A percentile compares a stretch with the other conserved stretches of the same genome.
phyloP scores from a whole-genome alignment of 2,329 filamentous ascomycete genomes.

The Penicillium janthinellum region DNA sequence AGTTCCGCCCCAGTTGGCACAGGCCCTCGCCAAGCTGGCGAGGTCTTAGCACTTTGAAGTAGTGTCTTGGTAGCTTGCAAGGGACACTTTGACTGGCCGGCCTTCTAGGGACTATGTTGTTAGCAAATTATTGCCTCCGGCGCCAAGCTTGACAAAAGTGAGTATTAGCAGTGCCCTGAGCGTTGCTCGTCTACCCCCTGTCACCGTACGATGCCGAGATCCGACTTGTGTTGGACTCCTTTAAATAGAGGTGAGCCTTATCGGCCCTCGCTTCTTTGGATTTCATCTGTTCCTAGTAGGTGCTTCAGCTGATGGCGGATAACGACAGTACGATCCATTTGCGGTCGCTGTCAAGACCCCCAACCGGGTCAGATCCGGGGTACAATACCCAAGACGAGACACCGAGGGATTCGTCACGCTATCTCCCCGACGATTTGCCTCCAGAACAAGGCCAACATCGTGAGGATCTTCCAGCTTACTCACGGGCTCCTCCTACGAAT shows the following conservation, averaged over 20 bases:
- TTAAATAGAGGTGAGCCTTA: neutral
- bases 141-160: neutral
- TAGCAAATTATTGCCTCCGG: neutral
- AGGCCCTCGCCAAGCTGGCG: neutral
- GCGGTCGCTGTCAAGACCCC: neutral
- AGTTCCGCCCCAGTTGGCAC: neutral
- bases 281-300: neutral
- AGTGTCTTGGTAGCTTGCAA: neutral
- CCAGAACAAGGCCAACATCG: neutral
- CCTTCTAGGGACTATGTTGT: neutral
- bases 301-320: neutral
- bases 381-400: neutral
- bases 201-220: neutral
- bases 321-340: neutral
- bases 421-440: neutral
- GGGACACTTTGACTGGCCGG: neutral
- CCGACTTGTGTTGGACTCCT: neutral
- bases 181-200: neutral
- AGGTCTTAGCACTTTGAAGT: neutral
- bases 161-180: neutral
- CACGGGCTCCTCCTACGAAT: neutral
- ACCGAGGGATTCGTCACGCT: neutral
- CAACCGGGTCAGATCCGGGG: neutral
- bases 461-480: conserved; percentile 9
- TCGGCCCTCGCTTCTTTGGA: neutral